Conservation (phyloP, 257 asterid species). For the Primulina huaijiensis region DNA sequence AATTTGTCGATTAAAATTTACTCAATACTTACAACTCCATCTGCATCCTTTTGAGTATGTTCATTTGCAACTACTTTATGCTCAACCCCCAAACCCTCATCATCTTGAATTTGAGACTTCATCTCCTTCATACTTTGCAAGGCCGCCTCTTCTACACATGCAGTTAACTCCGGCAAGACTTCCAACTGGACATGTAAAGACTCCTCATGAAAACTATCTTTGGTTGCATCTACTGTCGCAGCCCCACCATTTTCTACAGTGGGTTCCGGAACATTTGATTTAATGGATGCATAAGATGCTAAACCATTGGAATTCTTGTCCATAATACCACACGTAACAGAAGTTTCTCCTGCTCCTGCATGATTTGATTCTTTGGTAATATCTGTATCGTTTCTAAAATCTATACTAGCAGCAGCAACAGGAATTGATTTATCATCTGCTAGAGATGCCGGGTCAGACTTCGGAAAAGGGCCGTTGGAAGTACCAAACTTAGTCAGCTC, state of each 20-base stretch:
- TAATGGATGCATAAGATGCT: constrained; percentile 26
- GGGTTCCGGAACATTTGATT: constrained; percentile 22
- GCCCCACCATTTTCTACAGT: constrained; percentile 31
- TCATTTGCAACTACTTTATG: constrained; percentile 35
- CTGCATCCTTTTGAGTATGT: constrained; percentile 47
- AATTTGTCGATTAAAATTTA: constrained; percentile 8
- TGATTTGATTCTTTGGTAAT: constrained; percentile 26
- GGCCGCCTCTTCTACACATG: constrained; percentile 60
- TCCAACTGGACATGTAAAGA: constrained; percentile 42
- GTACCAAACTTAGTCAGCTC: constrained; percentile 32
- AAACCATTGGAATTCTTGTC: constrained; percentile 31
- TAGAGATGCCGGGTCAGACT: constrained; percentile 34
- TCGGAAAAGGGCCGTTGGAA: constrained; percentile 28
- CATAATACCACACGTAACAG: constrained; percentile 27
- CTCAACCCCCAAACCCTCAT: constrained; percentile 29
- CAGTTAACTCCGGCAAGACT: constrained; percentile 68
- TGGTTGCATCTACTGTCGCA: constrained; percentile 32
- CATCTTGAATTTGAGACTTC: constrained; percentile 52
- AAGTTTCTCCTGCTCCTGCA: constrained; percentile 31
- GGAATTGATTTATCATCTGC: constrained; percentile 33
- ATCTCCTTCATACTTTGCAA: constrained; percentile 54
- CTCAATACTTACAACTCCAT: constrained; percentile 50
- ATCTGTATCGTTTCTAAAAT: constrained; percentile 27
- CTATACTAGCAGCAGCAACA: constrained; percentile 33
- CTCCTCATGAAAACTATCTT: constrained; percentile 26